These are phyloP conservation scores for Kockiozyma suomiensis DNA, from an alignment of 805 yeast genomes.

Conservation along the genomic window DNA sequence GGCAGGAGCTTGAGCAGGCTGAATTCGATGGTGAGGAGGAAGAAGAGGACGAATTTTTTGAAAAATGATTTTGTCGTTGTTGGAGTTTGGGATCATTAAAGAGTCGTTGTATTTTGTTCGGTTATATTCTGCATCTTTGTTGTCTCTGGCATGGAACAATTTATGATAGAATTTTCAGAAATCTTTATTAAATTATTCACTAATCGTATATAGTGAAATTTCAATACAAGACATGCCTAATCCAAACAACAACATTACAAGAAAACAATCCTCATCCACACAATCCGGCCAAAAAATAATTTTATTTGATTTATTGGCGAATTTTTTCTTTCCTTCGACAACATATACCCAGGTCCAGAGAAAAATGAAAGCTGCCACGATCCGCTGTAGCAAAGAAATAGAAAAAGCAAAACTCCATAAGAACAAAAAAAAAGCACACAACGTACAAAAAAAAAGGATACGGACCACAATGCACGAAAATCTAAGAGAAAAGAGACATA, in stretches of 20 bases:
- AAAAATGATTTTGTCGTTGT: not conserved
- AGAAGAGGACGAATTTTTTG: constrained; percentile 29
- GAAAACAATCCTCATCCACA: too few species aligned
- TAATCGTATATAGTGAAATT: too few species aligned
- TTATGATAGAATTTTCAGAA: too few species aligned
- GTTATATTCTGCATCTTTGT: not conserved
- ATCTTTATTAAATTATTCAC: too few species aligned
- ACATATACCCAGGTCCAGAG: not conserved
- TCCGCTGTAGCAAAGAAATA: not conserved
- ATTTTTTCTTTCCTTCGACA: not conserved
- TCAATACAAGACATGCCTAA: too few species aligned
- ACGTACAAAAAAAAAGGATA: not conserved
- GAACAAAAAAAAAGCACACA: not conserved
- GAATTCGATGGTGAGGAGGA: constrained; percentile 1
- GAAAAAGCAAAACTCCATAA: constrained; percentile 1
- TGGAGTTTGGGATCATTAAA: not conserved
- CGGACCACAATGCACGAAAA: not conserved
- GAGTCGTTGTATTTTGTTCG: not conserved
- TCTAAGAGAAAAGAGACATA: not conserved
- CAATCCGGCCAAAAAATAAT: too few species aligned
- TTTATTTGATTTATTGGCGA: too few species aligned
- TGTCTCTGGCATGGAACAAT: not conserved
- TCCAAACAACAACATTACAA: too few species aligned
- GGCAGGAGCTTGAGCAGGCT: not conserved
- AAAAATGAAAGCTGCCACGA: not conserved